Conservation (phyloP, 2,329 filamentous ascomycete species). For the Xylaria sp. region DNA sequence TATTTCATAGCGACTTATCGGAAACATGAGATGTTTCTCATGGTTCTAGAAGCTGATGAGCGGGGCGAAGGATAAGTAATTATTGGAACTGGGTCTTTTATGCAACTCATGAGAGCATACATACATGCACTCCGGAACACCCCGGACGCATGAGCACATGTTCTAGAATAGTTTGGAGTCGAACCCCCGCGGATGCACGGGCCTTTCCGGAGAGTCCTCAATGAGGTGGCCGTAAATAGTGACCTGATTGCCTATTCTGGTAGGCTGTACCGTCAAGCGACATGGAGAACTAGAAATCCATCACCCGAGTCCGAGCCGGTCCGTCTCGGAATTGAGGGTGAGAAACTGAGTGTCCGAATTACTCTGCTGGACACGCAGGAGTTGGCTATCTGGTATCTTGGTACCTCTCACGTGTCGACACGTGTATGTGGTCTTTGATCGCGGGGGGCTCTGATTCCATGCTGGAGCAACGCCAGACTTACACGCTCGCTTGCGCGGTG, state of each 20-base stretch:
- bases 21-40: not conserved
- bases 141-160: conserved; percentile 14
- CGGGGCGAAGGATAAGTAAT: not conserved
- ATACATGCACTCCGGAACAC: conserved; percentile 7
- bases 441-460: conserved; percentile 15
- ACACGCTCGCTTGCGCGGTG: conserved; percentile 2
- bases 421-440: conserved; percentile 25
- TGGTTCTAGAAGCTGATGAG: not conserved
- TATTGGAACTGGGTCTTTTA: not conserved
- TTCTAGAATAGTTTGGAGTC: conserved; percentile 22
- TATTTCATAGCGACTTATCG: not conserved
- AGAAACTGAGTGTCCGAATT: conserved; percentile 4
- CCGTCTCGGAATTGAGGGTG: not conserved
- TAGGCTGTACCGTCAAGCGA: conserved; percentile 4
- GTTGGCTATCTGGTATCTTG: not conserved
- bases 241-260: not conserved
- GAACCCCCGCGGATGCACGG: conserved; percentile 5
- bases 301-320: conserved; percentile 4
- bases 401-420: conserved; percentile 29
- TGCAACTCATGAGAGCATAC: conserved; percentile 7
- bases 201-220: not conserved
- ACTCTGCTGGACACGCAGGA: not conserved
- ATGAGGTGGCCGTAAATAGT: not conserved
- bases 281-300: conserved; percentile 1
- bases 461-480: conserved; percentile 15